phyloP scores from a whole-genome alignment of 495 filamentous ascomycete genomes.

The Xylaria intraflava region DNA sequence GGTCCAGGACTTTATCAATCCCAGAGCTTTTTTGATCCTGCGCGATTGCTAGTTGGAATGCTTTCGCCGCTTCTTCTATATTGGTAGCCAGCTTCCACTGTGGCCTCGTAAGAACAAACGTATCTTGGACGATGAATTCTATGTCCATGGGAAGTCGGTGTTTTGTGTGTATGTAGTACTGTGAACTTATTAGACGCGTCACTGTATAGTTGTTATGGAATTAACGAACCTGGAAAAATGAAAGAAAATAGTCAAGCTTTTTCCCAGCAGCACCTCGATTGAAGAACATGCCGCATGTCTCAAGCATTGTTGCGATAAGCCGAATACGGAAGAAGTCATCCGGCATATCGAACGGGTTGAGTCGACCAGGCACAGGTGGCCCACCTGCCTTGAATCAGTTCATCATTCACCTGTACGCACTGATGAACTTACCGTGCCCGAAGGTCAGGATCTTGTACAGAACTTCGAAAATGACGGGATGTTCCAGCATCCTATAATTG shows the following conservation, averaged over 20 bases:
- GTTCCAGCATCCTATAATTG: conserved; percentile 96
- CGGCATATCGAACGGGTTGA: conserved; percentile 71
- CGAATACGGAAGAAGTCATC: conserved; percentile 97
- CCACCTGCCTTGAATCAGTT: conserved; percentile 52
- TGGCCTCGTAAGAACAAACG: conserved; percentile 72
- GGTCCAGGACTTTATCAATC: conserved; percentile 56
- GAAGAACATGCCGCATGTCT: conserved; percentile 95
- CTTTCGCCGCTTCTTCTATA: conserved; percentile 72
- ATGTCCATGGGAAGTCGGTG: conserved; percentile 92
- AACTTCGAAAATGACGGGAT: conserved; percentile 89
- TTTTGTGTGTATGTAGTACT: conserved; percentile 96
- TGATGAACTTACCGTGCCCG: conserved; percentile 58
- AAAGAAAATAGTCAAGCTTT: conserved; percentile 97
- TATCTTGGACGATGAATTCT: conserved; percentile 94
- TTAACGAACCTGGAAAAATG: conserved; percentile 68
- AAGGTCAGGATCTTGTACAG: conserved; percentile 92
- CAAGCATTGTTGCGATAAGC: conserved; percentile 78
- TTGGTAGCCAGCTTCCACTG: conserved; percentile 83
- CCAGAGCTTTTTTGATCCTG: conserved; percentile 80
- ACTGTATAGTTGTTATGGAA: background rate
- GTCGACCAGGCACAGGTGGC: conserved; percentile 67
- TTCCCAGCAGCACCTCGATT: conserved; percentile 89
- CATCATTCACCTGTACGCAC: background rate
- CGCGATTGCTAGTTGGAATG: conserved; percentile 79
- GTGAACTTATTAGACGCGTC: conserved; percentile 15